phyloP scores from a whole-genome alignment of 441 rosid genomes.

The Populus hybrid region DNA sequence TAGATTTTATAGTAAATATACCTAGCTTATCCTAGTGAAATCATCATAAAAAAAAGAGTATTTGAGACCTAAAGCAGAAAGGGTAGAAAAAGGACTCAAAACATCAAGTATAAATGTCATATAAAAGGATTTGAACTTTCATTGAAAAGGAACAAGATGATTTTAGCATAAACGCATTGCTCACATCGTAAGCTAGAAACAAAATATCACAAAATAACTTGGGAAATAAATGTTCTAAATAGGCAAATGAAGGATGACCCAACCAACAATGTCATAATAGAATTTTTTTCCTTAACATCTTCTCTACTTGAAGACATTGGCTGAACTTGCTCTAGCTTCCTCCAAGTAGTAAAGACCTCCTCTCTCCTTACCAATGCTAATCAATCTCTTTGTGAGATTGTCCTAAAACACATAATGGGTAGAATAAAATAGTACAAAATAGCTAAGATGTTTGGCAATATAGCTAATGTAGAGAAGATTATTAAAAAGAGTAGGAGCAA shows the following conservation, averaged over 20 bases:
- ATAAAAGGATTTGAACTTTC: too few relatives aligned
- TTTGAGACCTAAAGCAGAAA: neutral
- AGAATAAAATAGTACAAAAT: neutral
- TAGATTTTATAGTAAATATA: constrained; percentile 1
- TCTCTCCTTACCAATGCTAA: constrained; percentile 2
- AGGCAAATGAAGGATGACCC: constrained; percentile 1
- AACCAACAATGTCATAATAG: neutral
- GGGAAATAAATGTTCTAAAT: neutral
- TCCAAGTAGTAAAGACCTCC: neutral
- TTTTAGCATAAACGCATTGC: neutral
- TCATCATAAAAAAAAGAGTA: constrained; percentile 10
- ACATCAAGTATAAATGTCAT: neutral
- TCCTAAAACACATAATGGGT: neutral
- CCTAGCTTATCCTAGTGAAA: neutral
- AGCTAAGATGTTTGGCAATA: neutral
- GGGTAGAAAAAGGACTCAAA: neutral
- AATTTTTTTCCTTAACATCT: neutral
- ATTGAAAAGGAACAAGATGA: neutral
- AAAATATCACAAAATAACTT: neutral
- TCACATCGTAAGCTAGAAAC: neutral
- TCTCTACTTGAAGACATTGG: neutral
- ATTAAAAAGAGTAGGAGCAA: neutral
- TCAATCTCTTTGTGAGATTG: neutral
- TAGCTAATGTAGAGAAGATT: constrained; percentile 3
- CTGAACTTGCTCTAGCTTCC: neutral